Percentiles rank a stretch among this genome's conserved stretches.
These are phyloP conservation scores for Trypanosoma lewisi DNA, from an alignment of 208 protist genomes.

Conservation along the genomic window DNA sequence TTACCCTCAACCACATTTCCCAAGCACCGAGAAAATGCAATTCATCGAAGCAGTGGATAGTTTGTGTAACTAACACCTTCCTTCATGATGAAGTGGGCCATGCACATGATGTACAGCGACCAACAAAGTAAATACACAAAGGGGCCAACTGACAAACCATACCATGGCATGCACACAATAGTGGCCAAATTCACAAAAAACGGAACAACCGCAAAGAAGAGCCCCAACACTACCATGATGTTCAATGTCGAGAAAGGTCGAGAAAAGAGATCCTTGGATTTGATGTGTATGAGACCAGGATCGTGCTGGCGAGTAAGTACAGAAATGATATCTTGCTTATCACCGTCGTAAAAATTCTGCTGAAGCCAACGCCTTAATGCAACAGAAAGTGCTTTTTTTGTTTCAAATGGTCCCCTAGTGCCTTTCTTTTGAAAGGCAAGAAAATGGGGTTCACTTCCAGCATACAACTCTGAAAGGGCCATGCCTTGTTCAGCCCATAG, in stretches of 20 bases:
- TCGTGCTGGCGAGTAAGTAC: slow-evolving; percentile 75
- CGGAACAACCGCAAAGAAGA: slow-evolving; percentile 37
- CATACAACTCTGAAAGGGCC: slow-evolving; percentile 74
- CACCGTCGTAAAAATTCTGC: slow-evolving; percentile 82
- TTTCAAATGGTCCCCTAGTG: background rate
- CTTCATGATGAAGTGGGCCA: slow-evolving; percentile 42
- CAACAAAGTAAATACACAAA: slow-evolving; percentile 33
- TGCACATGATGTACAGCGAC: slow-evolving; percentile 38
- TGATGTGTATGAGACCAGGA: slow-evolving; percentile 40
- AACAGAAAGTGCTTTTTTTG: slow-evolving; percentile 30
- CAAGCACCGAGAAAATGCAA: background rate
- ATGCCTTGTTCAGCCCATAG: slow-evolving; percentile 61
- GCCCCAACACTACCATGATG: slow-evolving; percentile 43
- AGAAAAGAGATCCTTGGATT: slow-evolving; percentile 68
- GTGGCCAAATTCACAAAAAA: slow-evolving; percentile 40
- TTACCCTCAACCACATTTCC: no score
- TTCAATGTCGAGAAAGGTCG: slow-evolving; percentile 69
- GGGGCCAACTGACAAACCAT: slow-evolving; percentile 29
- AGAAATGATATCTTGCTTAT: slow-evolving; percentile 76
- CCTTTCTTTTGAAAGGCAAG: slow-evolving; percentile 46
- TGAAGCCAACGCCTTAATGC: slow-evolving; percentile 64
- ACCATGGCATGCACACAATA: slow-evolving; percentile 20
- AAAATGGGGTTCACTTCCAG: slow-evolving; percentile 69
- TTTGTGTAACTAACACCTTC: slow-evolving; percentile 72
- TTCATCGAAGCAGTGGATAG: slow-evolving; percentile 43